Evolutionary conservation across 2,329 filamentous ascomycete species (phyloP).

Genomic region (Pseudonectria buxi): DNA sequence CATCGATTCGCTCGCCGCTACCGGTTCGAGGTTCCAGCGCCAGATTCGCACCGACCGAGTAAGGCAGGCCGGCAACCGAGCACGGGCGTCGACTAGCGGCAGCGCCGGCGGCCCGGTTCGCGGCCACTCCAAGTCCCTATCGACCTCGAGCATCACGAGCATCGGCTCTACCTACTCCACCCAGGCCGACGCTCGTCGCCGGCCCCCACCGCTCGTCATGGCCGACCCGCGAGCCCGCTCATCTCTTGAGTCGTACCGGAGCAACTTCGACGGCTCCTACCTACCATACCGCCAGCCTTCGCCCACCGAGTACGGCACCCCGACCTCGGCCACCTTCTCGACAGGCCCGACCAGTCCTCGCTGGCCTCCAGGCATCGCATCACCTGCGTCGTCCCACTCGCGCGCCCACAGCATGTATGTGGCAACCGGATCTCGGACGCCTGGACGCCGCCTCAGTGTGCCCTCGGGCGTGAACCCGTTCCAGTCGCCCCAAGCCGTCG

Average conservation of each 20-base stretch:
- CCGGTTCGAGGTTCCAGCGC: conserved; percentile 83
- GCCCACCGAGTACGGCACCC: conserved; percentile 71
- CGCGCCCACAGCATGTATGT: conserved; percentile 66
- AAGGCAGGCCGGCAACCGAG: conserved; percentile 63
- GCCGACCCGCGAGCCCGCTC: conserved; percentile 63
- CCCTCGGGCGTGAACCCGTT: conserved; percentile 72
- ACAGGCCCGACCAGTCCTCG: conserved; percentile 69
- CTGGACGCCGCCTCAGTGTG: conserved; percentile 72
- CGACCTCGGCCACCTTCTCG: conserved; percentile 77
- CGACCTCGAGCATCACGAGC: conserved; percentile 78
- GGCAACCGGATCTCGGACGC: conserved; percentile 52
- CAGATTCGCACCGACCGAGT: conserved; percentile 86
- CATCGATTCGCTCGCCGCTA: conserved; percentile 84
- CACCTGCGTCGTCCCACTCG: conserved; percentile 64
- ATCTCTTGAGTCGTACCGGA: conserved; percentile 62
- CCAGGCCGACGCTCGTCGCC: conserved; percentile 60
- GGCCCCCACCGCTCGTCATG: conserved; percentile 79
- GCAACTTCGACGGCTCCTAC: conserved; percentile 57
- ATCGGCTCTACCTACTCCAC: conserved; percentile 62
- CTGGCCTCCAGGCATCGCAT: conserved; percentile 61
- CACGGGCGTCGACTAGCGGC: conserved; percentile 69
- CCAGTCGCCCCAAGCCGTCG: conserved; percentile 52
- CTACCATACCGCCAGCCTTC: conserved; percentile 55
- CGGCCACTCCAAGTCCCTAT: conserved; percentile 79
- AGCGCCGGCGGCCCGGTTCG: conserved; percentile 64